phyloP scores from a whole-genome alignment of 2,329 filamentous ascomycete species.

The Fusarium oligoseptatum region DNA sequence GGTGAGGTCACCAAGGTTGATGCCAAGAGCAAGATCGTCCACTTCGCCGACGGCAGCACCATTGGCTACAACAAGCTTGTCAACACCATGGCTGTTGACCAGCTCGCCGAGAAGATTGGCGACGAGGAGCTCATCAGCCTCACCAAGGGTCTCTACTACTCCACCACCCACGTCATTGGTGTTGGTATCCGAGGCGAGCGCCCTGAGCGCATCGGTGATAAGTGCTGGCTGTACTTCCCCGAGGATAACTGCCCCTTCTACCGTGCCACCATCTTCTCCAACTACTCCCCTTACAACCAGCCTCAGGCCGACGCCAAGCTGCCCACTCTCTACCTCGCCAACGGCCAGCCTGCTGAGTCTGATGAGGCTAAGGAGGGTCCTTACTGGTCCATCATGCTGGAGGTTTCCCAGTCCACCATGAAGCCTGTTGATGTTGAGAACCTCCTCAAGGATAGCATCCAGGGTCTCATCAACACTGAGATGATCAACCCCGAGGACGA shows the following conservation, averaged over 20 bases:
- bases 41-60: slow-evolving; percentile 85
- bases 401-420: slow-evolving; percentile 95
- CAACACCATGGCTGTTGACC: slow-evolving; percentile 96
- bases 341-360: slow-evolving; percentile 84
- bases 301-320: slow-evolving; percentile 86
- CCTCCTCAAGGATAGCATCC: slow-evolving; percentile 90
- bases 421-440: slow-evolving; percentile 92
- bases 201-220: slow-evolving; percentile 97
- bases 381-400: slow-evolving; percentile 99
- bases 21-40: slow-evolving; percentile 85
- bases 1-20: slow-evolving; percentile 89
- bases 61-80: slow-evolving; percentile 93
- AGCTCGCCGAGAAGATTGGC: slow-evolving; percentile 87
- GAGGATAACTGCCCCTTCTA: slow-evolving; percentile 99
- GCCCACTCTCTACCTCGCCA: slow-evolving; percentile 84
- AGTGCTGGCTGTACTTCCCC: slow-evolving; percentile 99
- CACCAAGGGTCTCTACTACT: slow-evolving; percentile 95
- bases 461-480: slow-evolving; percentile 96
- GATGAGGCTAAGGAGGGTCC: slow-evolving; percentile 85
- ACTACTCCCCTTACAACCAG: slow-evolving; percentile 99
- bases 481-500: slow-evolving; percentile 93
- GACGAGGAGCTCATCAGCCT: slow-evolving; percentile 86
- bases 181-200: slow-evolving; percentile 92
- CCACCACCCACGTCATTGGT: slow-evolving; percentile 96
- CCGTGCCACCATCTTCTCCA: slow-evolving; percentile 99